Evolutionary conservation across 805 yeast genomes (phyloP), one percentile per base, ranked within the genome.

Genomic region (Grigorovia jiainica): DNA sequence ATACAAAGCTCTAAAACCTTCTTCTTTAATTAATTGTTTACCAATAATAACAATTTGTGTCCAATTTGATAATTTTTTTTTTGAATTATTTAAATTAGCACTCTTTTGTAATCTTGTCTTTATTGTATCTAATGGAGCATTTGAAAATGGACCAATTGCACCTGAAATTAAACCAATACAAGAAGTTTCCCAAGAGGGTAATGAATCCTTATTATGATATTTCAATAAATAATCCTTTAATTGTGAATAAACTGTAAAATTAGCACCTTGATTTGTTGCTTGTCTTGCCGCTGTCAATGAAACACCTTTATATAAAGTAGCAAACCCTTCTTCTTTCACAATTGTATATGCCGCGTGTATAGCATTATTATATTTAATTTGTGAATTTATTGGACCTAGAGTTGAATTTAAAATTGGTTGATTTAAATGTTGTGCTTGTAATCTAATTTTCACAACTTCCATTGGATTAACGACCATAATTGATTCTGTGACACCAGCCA

Each of bases 211-310:
- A 2, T 71, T 53, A 49, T 81, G 86, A 57, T 74, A 67, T 32
- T 74, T 76, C 58, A 78, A 82, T 53, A 87, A 73, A 51, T 61
- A 70, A 55, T 79, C 82, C 62, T 82, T 87, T 53, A 89, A 67
- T 63, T 82, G 82, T 21, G 95, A 83, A 69, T 90, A 90, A 24
- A 87, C 95, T 3, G 97, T 90, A 67, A 90, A 90, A 68, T 92
- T 90, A 38, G 94, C 97, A 71, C 97, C 98, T 68, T 90, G 98
- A 71, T 90, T 90, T 45, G 95, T 82, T 23, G 97, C 97, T 65
- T 90, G 98, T 71, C 98, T 79, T 24, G 95, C 95, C 31, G 97
- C 96, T 27, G 98, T 90, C 58, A 90, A 77, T 2, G 89, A 76
- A 21, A 90, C 97, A 60, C 98, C 98, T 61, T 96, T 76, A 71